Evolutionary conservation across 192 early-diverging fungal genomes (phyloP).

Genomic region (Podochytrium sp.): DNA sequence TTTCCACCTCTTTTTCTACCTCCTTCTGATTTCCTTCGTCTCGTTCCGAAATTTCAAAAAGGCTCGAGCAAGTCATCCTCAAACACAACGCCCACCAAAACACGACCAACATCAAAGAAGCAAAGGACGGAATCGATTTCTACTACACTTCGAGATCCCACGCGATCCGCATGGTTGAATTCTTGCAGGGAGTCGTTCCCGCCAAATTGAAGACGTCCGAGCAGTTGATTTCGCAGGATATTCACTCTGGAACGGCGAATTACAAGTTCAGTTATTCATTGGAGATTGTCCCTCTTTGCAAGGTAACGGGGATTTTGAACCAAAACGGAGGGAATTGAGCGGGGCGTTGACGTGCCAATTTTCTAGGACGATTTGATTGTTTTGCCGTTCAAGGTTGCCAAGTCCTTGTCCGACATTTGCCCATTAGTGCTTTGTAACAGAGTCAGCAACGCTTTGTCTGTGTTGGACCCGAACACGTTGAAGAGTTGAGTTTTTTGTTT

Average conservation of each 20-base stretch:
- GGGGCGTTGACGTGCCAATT: too few species aligned
- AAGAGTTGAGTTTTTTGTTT: slow-evolving; percentile 32
- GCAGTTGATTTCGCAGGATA: slow-evolving; percentile 95
- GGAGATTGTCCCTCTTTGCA: slow-evolving; percentile 95
- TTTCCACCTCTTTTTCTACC: not conserved
- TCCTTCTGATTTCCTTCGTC: not conserved
- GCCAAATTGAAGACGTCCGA: slow-evolving; percentile 86
- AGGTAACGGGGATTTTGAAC: slow-evolving; percentile 32
- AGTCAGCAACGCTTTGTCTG: slow-evolving; percentile 83
- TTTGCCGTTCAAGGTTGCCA: slow-evolving; percentile 84
- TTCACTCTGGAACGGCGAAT: slow-evolving; percentile 86
- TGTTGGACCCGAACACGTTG: slow-evolving; percentile 89
- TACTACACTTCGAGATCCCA: slow-evolving; percentile 88
- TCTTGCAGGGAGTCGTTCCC: slow-evolving; percentile 85
- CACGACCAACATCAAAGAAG: slow-evolving; percentile 97
- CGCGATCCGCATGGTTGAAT: slow-evolving; percentile 96
- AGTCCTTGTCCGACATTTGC: slow-evolving; percentile 79
- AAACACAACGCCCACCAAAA: slow-evolving; percentile 97
- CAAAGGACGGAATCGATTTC: slow-evolving; percentile 95
- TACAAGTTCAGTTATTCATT: slow-evolving; percentile 97
- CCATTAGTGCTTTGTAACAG: slow-evolving; percentile 84
- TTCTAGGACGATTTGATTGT: slow-evolving; percentile 86
- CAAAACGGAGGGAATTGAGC: too few species aligned
- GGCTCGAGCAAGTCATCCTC: slow-evolving; percentile 95
- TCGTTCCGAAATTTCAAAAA: not conserved